A percentile compares a stretch with the other conserved stretches of the same genome.
Evolutionary conservation across 164 flowering plant species (phyloP).

Genomic region (Kalanchoe fedtschenkoi): DNA sequence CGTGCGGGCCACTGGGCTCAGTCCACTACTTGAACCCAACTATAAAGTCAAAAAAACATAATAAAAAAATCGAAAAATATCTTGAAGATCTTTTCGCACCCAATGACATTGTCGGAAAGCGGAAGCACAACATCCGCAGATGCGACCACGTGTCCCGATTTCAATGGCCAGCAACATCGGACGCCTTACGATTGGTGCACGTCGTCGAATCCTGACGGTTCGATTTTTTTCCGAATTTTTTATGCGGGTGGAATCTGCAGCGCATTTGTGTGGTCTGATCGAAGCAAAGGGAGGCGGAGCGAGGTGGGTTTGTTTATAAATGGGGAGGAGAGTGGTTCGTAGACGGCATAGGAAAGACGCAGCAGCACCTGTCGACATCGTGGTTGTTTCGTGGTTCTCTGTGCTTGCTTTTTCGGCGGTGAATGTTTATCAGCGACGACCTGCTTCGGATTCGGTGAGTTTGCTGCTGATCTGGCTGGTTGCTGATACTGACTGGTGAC

Average conservation of each 20-base stretch:
- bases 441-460: neutral
- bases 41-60: neutral
- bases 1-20: constrained; percentile 1
- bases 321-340: neutral
- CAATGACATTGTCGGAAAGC: constrained; percentile 3
- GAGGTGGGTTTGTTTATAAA: neutral
- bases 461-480: neutral
- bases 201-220: neutral
- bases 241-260: too few species aligned
- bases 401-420: neutral
- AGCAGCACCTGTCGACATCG: too few species aligned
- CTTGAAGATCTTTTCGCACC: neutral
- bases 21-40: neutral
- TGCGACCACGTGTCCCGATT: neutral
- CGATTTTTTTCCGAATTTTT: too few species aligned
- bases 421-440: neutral
- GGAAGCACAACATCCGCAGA: neutral
- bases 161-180: too few species aligned
- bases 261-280: too few species aligned
- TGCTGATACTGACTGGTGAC: too few species aligned
- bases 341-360: neutral
- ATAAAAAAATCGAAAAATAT: neutral
- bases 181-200: too few species aligned
- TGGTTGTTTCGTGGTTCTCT: too few species aligned
- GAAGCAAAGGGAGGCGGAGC: neutral